These are phyloP conservation scores for Calonectria montana DNA, from an alignment of 2,329 filamentous ascomycete genomes.

Conservation along the genomic window DNA sequence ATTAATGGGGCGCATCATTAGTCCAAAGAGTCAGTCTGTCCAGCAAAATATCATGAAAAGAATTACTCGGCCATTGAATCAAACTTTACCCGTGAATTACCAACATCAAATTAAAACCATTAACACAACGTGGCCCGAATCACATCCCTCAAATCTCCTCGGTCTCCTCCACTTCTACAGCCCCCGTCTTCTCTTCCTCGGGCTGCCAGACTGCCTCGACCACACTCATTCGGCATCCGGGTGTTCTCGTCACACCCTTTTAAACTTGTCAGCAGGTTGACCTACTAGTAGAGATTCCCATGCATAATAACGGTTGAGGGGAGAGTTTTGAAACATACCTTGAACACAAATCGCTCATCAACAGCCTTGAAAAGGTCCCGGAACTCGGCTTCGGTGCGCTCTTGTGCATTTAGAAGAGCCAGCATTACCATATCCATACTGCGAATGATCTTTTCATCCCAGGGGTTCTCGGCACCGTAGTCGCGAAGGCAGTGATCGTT, in stretches of 20 bases:
- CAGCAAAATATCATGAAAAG: background rate
- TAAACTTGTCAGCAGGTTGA: constrained; percentile 17
- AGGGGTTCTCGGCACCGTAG: constrained; percentile 52
- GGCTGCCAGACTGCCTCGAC: constrained; percentile 61
- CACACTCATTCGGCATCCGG: constrained; percentile 60
- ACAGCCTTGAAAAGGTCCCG: constrained; percentile 55
- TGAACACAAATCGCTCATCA: constrained; percentile 56
- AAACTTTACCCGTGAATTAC: background rate
- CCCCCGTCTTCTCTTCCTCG: constrained; percentile 14
- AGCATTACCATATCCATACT: constrained; percentile 66
- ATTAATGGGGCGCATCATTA: background rate
- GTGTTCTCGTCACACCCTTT: constrained; percentile 53
- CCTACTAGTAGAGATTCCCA: no score
- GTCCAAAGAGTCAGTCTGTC: background rate
- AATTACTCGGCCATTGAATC: background rate
- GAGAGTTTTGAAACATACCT: constrained; percentile 37
- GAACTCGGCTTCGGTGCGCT: constrained; percentile 61
- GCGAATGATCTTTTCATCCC: constrained; percentile 60
- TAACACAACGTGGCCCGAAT: background rate
- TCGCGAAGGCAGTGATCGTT: constrained; percentile 59
- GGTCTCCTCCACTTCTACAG: background rate
- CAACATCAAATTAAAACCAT: background rate
- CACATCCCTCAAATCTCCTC: background rate
- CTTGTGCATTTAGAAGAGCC: constrained; percentile 62
- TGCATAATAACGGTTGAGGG: fast-evolving